Conservation (phyloP, 2,329 filamentous ascomycete species). For the Cladobotryum mycophilum region DNA sequence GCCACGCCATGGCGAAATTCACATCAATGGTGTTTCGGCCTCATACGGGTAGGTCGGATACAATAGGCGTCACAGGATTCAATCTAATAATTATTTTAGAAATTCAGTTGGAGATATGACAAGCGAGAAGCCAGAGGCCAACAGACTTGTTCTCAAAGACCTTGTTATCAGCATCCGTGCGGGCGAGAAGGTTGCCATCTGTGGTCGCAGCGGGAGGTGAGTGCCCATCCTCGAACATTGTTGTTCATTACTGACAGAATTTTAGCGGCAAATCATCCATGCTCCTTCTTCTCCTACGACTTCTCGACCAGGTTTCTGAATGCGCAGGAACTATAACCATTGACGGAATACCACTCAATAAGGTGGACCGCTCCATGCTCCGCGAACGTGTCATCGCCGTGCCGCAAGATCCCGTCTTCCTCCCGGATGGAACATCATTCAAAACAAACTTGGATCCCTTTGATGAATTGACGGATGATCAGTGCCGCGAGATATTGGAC, state of each 20-base stretch:
- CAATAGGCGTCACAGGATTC: too few species aligned
- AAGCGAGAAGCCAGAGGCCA: background rate
- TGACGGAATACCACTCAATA: slow-evolving; percentile 33
- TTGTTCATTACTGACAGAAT: too few species aligned
- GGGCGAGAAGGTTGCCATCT: slow-evolving; percentile 31
- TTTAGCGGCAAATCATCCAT: slow-evolving; percentile 36
- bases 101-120: too few species aligned
- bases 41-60: slow-evolving; percentile 18
- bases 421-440: slow-evolving; percentile 37
- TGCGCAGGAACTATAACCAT: slow-evolving; percentile 30
- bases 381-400: slow-evolving; percentile 45
- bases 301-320: slow-evolving; percentile 32
- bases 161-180: slow-evolving; percentile 23
- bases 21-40: slow-evolving; percentile 27
- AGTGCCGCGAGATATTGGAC: slow-evolving; percentile 32
- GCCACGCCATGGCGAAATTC: slow-evolving; percentile 26
- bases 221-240: too few species aligned
- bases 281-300: slow-evolving; percentile 33
- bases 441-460: slow-evolving; percentile 39
- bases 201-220: slow-evolving; percentile 28
- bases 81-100: too few species aligned
- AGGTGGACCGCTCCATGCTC: slow-evolving; percentile 35
- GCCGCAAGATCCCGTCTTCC: slow-evolving; percentile 48
- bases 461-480: slow-evolving; percentile 21
- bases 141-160: slow-evolving; percentile 19